Evolutionary conservation across 192 early-diverging fungal genomes (phyloP).

Genomic region (Lobosporangium transversale): DNA sequence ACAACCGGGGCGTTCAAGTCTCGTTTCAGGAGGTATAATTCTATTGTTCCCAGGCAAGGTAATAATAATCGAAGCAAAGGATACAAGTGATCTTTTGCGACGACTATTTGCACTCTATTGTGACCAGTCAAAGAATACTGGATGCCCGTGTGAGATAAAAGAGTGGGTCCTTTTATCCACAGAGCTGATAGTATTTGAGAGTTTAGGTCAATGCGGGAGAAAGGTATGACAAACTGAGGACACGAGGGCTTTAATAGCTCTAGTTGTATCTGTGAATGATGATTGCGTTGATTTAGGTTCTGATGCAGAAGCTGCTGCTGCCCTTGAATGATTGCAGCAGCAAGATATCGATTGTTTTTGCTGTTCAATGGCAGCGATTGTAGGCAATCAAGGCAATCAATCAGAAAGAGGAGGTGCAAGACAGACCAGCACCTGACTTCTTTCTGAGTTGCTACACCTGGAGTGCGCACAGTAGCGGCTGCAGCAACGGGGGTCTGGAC

Average conservation of each 20-base stretch:
- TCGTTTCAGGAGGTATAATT: constrained; percentile 3
- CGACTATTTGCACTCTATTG: constrained; percentile 11
- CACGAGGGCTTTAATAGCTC: not conserved
- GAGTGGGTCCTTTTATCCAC: not conserved
- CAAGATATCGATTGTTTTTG: not conserved
- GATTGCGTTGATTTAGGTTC: not conserved
- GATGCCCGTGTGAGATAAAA: not conserved
- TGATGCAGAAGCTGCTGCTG: constrained; percentile 10
- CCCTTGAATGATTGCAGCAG: constrained; percentile 1
- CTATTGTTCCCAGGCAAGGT: not conserved
- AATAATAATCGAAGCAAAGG: constrained; percentile 34
- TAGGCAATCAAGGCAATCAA: constrained; percentile 9
- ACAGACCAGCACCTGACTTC: constrained; percentile 6
- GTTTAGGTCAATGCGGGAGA: not conserved
- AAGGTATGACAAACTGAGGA: not conserved
- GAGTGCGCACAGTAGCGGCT: constrained; percentile 16
- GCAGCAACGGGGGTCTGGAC: not conserved
- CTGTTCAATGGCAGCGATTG: not conserved
- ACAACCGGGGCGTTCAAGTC: not conserved
- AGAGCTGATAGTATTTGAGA: constrained; percentile 3
- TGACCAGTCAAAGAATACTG: constrained; percentile 7
- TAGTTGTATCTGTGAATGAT: not conserved
- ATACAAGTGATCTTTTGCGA: constrained; percentile 15
- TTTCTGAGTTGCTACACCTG: constrained; percentile 24
- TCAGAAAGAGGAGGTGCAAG: constrained; percentile 10